Conservation (phyloP, 768 basidiomycete genomes). For the Fibroporia radiculosa region DNA sequence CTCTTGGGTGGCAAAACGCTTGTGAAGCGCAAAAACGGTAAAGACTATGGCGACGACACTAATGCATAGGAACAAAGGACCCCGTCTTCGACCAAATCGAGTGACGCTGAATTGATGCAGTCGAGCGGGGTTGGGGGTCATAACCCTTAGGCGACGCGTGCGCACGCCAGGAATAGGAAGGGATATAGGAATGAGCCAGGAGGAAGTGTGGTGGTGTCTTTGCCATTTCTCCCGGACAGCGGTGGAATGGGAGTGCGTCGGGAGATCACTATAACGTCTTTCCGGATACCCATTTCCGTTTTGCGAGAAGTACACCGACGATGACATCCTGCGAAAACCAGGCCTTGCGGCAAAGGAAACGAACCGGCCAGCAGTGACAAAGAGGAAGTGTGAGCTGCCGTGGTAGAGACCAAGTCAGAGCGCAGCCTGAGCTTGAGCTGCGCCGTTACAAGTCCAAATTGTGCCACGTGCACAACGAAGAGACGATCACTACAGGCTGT, state of each 20-base stretch:
- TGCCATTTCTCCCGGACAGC: slow-evolving; percentile 62
- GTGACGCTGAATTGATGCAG: slow-evolving; percentile 48
- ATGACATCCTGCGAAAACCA: slow-evolving; percentile 27
- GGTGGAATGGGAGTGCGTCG: slow-evolving; percentile 44
- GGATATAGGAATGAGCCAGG: slow-evolving; percentile 55
- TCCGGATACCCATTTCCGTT: slow-evolving; percentile 40
- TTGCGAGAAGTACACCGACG: slow-evolving; percentile 39
- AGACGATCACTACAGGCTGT: not conserved
- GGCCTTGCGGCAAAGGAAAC: slow-evolving; percentile 8
- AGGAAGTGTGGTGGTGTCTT: slow-evolving; percentile 32
- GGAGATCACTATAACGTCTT: slow-evolving; percentile 39
- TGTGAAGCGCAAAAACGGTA: slow-evolving; percentile 50
- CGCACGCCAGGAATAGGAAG: slow-evolving; percentile 54
- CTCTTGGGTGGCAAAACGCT: slow-evolving; percentile 51
- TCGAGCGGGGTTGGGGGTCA: slow-evolving; percentile 52
- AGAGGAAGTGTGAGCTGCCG: not conserved
- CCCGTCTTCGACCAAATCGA: slow-evolving; percentile 54
- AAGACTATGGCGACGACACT: slow-evolving; percentile 41
- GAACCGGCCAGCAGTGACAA: not conserved
- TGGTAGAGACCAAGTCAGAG: not conserved
- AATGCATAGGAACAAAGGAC: slow-evolving; percentile 43
- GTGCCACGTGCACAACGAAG: slow-evolving; percentile 3
- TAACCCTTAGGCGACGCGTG: slow-evolving; percentile 47
- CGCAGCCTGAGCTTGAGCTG: slow-evolving; percentile 1
- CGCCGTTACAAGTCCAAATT: slow-evolving; percentile 2